Evolutionary conservation across 1,284 basidiomycete species (phyloP).

Genomic region (Mycosarcoma mackinlayi): DNA sequence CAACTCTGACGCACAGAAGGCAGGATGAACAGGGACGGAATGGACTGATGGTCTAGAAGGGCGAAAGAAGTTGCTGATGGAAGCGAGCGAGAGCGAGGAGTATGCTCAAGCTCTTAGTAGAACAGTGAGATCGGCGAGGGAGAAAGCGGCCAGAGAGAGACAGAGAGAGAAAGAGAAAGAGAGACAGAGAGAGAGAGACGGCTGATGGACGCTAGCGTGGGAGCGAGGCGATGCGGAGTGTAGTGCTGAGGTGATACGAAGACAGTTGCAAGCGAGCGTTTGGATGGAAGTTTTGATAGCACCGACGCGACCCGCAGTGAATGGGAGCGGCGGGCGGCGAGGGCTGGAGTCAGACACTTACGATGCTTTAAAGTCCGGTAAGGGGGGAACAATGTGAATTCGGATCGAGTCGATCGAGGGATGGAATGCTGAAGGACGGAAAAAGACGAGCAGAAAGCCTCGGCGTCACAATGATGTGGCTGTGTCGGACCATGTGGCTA

Average conservation of each 20-base stretch:
- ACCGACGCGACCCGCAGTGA: background rate
- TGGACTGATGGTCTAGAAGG: too few species aligned
- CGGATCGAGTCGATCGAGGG: background rate
- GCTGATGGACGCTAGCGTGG: slow-evolving; percentile 30
- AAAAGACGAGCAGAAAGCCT: background rate
- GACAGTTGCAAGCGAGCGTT: background rate
- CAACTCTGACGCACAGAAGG: too few species aligned
- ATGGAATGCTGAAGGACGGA: background rate
- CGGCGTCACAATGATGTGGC: slow-evolving; percentile 23
- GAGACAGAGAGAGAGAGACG: too few species aligned
- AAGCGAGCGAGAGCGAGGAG: too few species aligned
- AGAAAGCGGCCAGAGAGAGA: background rate
- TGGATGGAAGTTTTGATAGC: background rate
- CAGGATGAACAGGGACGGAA: too few species aligned
- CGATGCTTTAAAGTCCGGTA: background rate
- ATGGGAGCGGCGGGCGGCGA: background rate
- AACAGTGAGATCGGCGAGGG: too few species aligned
- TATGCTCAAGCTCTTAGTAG: too few species aligned
- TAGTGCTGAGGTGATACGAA: background rate
- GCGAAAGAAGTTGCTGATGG: too few species aligned
- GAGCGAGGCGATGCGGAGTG: slow-evolving; percentile 32
- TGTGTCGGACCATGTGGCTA: slow-evolving; percentile 40
- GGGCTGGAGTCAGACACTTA: background rate
- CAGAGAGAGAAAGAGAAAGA: slow-evolving; percentile 1
- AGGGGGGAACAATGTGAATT: background rate